Conservation (phyloP, 2,329 filamentous ascomycete species). For the Ceratocystis harringtonii region DNA sequence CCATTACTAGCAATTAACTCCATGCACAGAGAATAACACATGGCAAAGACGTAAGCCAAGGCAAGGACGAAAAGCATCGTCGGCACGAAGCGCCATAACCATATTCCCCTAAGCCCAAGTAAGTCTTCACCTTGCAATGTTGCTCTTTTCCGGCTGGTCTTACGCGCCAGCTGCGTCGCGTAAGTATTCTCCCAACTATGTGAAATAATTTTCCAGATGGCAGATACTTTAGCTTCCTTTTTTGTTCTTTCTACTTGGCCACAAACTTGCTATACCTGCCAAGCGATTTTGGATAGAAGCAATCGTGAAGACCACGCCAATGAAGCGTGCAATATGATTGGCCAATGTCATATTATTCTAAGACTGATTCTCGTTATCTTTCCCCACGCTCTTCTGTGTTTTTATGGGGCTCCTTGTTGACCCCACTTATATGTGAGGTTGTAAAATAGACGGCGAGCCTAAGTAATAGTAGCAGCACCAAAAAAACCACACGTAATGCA, state of each 20-base stretch:
- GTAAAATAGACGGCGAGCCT: not conserved
- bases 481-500: not conserved
- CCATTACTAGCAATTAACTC: not conserved
- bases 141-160: not conserved
- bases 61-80: not conserved
- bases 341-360: not conserved
- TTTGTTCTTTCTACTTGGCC: too few species aligned
- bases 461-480: too few species aligned
- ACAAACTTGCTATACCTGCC: too few species aligned
- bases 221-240: too few species aligned
- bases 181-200: not conserved
- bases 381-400: not conserved
- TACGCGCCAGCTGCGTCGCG: not conserved
- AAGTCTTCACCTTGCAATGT: not conserved
- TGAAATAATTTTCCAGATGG: not conserved
- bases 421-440: not conserved
- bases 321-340: not conserved
- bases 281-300: too few species aligned
- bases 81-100: not conserved
- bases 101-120: too few species aligned
- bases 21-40: not conserved
- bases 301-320: not conserved
- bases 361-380: not conserved
- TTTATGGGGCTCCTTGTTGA: not conserved
- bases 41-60: constrained; percentile 1